These are phyloP conservation scores for Malus fusca DNA, from an alignment of 306 rosid genomes.

Conservation along the genomic window DNA sequence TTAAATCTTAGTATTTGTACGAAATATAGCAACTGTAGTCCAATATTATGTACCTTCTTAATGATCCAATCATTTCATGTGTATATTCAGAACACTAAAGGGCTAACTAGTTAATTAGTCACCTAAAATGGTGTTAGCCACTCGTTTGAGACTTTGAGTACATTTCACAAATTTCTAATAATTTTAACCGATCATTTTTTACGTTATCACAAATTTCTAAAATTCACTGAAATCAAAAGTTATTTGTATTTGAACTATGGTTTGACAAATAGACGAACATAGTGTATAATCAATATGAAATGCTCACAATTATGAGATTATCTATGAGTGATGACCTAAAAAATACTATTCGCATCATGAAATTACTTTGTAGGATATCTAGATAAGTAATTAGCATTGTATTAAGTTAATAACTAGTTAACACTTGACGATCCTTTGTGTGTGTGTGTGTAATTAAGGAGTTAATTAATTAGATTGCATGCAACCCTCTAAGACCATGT, in stretches of 20 bases:
- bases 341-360: neutral
- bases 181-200: too few species aligned
- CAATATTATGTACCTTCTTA: neutral
- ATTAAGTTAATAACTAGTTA: too few species aligned
- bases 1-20: neutral
- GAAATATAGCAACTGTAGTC: neutral
- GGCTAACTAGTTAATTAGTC: too few species aligned
- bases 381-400: too few species aligned
- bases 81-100: neutral
- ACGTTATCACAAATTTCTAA: too few species aligned
- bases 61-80: neutral
- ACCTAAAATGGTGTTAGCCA: neutral
- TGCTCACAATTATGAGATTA: neutral
- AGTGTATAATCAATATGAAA: neutral
- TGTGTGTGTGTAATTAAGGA: neutral
- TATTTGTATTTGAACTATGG: neutral
- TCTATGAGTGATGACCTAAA: neutral
- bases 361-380: neutral
- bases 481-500: too few species aligned
- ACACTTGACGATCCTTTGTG: too few species aligned
- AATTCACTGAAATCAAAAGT: too few species aligned
- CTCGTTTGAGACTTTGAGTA: neutral
- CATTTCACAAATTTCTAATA: neutral
- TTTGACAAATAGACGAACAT: neutral
- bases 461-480: neutral